A percentile compares a stretch with the other conserved stretches of the same genome.
These are phyloP conservation scores for Boletus tomentosulus DNA, from an alignment of 768 basidiomycete species.

Conservation along the genomic window DNA sequence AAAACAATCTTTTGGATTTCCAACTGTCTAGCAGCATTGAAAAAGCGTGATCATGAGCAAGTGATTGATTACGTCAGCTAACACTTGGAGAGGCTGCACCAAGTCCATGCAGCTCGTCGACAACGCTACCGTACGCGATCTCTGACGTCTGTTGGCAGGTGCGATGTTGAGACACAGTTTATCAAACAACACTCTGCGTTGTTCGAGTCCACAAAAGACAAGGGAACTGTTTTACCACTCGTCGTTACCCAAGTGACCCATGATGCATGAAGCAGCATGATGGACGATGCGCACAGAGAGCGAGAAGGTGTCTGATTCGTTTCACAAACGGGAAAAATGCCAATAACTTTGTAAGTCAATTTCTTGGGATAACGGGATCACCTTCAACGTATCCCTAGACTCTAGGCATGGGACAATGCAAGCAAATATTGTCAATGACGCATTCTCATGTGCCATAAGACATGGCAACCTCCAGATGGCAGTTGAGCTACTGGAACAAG, in stretches of 20 bases:
- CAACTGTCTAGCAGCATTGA: no score
- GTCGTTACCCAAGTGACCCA: conserved; percentile 49
- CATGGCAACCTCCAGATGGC: no score
- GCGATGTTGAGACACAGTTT: conserved; percentile 49
- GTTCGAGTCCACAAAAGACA: conserved; percentile 66
- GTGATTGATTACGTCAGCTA: conserved; percentile 11
- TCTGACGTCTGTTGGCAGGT: not conserved
- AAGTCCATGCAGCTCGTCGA: conserved; percentile 52
- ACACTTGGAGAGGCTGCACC: no score
- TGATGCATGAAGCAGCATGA: conserved; percentile 61
- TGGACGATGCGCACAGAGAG: conserved; percentile 34
- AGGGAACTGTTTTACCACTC: conserved; percentile 42
- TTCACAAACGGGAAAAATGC: conserved; percentile 63
- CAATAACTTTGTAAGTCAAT: conserved; percentile 27
- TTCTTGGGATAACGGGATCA: no score
- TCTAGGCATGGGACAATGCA: no score
- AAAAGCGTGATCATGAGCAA: no score
- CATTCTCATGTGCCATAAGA: no score
- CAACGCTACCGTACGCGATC: conserved; percentile 45
- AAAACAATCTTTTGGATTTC: no score
- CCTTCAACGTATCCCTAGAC: no score
- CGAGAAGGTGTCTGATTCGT: conserved; percentile 62
- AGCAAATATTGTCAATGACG: no score
- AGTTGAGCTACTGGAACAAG: not conserved
- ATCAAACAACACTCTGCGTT: conserved; percentile 59